phyloP scores from a whole-genome alignment of 2,329 filamentous ascomycete species.

The Xylaria polymorpha region DNA sequence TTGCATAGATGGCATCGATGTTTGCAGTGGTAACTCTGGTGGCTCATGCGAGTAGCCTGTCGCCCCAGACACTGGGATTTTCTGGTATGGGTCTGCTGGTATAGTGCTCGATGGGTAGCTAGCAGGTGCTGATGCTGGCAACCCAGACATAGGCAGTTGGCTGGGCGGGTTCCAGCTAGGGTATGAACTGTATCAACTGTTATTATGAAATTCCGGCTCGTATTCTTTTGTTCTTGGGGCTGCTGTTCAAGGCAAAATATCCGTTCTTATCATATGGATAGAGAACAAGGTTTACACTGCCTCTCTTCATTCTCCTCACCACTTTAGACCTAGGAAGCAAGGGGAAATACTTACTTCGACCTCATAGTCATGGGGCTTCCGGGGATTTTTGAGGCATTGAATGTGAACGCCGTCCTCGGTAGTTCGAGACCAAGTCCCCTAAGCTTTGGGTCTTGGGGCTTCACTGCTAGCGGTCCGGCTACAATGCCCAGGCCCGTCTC shows the following conservation, averaged over 20 bases:
- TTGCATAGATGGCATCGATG: slow-evolving; percentile 66
- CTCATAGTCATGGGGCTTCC: slow-evolving; percentile 66
- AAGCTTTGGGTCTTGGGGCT: slow-evolving; percentile 65
- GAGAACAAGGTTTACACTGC: too few species aligned
- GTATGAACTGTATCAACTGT: slow-evolving; percentile 61
- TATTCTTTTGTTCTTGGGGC: not conserved
- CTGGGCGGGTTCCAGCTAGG: slow-evolving; percentile 64
- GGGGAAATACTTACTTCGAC: slow-evolving; percentile 63
- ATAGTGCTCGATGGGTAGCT: slow-evolving; percentile 64
- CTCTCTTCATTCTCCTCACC: not conserved
- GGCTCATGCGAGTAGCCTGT: slow-evolving; percentile 62
- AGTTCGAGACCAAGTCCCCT: slow-evolving; percentile 65
- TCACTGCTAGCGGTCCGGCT: slow-evolving; percentile 65
- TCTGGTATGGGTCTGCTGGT: slow-evolving; percentile 63
- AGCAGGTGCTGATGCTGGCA: slow-evolving; percentile 59
- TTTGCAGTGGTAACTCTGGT: slow-evolving; percentile 65
- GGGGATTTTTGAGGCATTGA: slow-evolving; percentile 67
- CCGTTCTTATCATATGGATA: not conserved
- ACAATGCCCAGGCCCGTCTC: slow-evolving; percentile 71
- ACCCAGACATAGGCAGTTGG: slow-evolving; percentile 60
- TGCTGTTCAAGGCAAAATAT: not conserved
- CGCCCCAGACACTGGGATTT: slow-evolving; percentile 62
- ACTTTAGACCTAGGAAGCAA: slow-evolving; percentile 6
- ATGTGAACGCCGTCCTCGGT: slow-evolving; percentile 68
- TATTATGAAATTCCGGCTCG: slow-evolving; percentile 41